Conservation (phyloP, 257 asterid species). For the Solanum neorickii region DNA sequence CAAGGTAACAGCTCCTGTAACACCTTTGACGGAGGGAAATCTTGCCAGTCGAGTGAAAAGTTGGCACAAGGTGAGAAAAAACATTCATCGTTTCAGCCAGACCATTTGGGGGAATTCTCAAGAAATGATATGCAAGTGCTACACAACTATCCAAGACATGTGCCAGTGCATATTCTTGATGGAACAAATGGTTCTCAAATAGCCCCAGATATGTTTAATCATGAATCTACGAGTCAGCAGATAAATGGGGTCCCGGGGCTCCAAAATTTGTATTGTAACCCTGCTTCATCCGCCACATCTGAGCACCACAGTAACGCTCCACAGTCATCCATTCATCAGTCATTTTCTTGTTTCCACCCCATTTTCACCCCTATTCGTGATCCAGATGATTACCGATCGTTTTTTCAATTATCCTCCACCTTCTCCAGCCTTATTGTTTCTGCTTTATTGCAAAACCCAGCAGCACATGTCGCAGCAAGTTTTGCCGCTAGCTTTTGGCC, state of each 20-base stretch:
- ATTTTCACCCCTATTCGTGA: slow-evolving; percentile 40
- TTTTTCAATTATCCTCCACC: slow-evolving; percentile 47
- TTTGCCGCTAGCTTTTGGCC: slow-evolving; percentile 80
- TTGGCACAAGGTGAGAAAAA: slow-evolving; percentile 10
- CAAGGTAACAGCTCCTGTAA: slow-evolving; percentile 27
- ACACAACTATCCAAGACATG: slow-evolving; percentile 61
- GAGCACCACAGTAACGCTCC: slow-evolving; percentile 40
- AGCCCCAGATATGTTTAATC: slow-evolving; percentile 20
- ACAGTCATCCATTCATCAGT: slow-evolving; percentile 41
- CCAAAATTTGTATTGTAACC: slow-evolving; percentile 31
- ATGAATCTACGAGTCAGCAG: slow-evolving; percentile 32
- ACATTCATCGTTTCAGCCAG: slow-evolving; percentile 27
- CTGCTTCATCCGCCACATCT: slow-evolving; percentile 36
- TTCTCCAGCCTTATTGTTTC: slow-evolving; percentile 77
- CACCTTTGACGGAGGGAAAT: slow-evolving; percentile 16
- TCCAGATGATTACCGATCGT: slow-evolving; percentile 53
- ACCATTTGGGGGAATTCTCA: slow-evolving; percentile 19
- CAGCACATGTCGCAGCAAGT: slow-evolving; percentile 91
- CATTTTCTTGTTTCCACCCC: slow-evolving; percentile 59
- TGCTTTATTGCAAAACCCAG: slow-evolving; percentile 72
- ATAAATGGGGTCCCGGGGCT: slow-evolving; percentile 29
- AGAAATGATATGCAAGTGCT: slow-evolving; percentile 29
- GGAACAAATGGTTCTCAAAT: slow-evolving; percentile 34
- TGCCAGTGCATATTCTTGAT: slow-evolving; percentile 83
- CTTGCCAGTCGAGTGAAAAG: slow-evolving; percentile 27